Percentiles rank a stretch among this genome's conserved stretches.
These are phyloP conservation scores for Backusella tuberculispora DNA, from an alignment of 192 early-diverging fungal species.

Conservation along the genomic window DNA sequence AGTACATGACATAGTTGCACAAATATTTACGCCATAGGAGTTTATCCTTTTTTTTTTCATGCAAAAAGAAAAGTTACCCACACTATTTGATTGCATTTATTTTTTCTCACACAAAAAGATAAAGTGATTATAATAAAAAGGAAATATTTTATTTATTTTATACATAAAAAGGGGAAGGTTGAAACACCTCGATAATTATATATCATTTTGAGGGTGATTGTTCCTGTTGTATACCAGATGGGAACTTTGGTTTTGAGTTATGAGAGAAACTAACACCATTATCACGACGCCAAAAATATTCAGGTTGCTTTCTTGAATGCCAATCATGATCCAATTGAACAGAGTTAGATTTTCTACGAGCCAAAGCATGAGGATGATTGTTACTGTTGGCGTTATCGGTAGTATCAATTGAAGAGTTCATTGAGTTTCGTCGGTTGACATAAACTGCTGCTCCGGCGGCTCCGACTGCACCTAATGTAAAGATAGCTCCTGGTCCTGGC, in stretches of 20 bases:
- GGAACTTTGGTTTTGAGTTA: constrained; percentile 38
- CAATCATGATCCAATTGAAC: constrained; percentile 27
- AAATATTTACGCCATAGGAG: no score
- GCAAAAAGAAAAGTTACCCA: no score
- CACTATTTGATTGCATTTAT: no score
- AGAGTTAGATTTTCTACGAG: constrained; percentile 30
- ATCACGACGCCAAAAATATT: constrained; percentile 41
- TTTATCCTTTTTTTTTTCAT: no score
- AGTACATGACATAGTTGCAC: no score
- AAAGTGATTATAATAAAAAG: neutral
- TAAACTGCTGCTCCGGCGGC: constrained; percentile 34
- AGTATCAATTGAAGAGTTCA: neutral
- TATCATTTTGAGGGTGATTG: neutral
- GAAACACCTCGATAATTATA: neutral
- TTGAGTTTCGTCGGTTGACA: constrained; percentile 36
- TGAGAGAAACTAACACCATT: constrained; percentile 42
- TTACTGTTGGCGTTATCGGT: neutral
- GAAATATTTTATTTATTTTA: neutral
- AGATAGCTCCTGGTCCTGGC: constrained; percentile 40
- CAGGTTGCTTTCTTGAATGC: constrained; percentile 35
- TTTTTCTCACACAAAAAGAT: neutral
- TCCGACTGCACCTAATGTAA: constrained; percentile 43
- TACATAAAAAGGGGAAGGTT: constrained; percentile 4
- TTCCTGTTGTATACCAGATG: constrained; percentile 13
- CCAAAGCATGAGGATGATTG: constrained; percentile 26